Evolutionary conservation across 805 yeast genomes (phyloP), one percentile per base, ranked within the genome.

Genomic region (Cyberlindnera mycetangii): DNA sequence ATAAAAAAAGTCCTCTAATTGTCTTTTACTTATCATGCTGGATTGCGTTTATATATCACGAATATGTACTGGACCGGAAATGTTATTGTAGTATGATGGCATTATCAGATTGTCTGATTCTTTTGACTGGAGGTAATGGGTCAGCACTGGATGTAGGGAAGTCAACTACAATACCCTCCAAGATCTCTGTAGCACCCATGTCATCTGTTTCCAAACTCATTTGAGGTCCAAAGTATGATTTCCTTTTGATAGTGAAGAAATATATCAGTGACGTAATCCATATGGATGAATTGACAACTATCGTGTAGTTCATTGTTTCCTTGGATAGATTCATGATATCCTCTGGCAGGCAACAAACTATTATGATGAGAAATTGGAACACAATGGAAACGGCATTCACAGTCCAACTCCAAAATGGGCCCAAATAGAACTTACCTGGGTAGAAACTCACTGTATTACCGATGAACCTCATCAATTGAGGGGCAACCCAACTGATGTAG

Each of bases 341-440:
- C 22, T 58, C 44, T 18, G 93, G 92, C 66, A 83, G 75, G 81
- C 79, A 78, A 27, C 74, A 68, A 60, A 83, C 61, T 12, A 78
- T 64, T 20, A 83, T 76, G 44, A 76, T 72, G 51, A 73, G 81
- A 0, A 58, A 49, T 42, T 78, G 73, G 71, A 79, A 85, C 2
- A 65, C 41, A 10, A 70, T 71, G 0, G 85, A 70, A 19, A 69
- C 58, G 62, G 74, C 58, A 34, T 78, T 76, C 27, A 79, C 59
- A 5, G 66, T 52, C 10, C 73, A 70, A 12, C 81, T 74, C 58
- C 68, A 55, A 18, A 59, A 39, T 11, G 67, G 65, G 19, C 92
- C 92, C 30, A 82, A 60, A 57, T 78, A 75, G 58, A 84, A 84
- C 7, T 79, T 78, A 4, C 92, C 93, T 2, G 88, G 88, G 12